phyloP scores from a whole-genome alignment of 2,329 filamentous ascomycete genomes.

The Penicillium capsulatum region DNA sequence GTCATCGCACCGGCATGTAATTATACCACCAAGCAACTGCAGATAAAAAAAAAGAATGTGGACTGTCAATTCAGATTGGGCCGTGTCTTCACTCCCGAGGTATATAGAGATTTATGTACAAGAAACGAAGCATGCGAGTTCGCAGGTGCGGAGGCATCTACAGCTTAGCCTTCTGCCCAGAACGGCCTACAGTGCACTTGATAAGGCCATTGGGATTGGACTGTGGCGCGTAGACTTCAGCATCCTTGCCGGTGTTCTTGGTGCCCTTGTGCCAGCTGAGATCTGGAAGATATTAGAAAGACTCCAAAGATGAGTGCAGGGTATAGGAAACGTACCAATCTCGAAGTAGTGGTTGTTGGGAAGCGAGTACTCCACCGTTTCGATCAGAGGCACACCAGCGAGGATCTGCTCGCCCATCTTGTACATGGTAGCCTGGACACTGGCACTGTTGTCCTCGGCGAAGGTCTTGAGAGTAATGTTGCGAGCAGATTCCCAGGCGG shows the following conservation, averaged over 20 bases:
- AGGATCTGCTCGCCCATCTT: conserved; percentile 93
- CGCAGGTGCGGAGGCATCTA: conserved; percentile 17
- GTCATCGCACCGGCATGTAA: conserved; percentile 17
- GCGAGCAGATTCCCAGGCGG: conserved; percentile 72
- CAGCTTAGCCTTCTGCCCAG: conserved; percentile 32
- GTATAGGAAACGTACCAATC: conserved; percentile 61
- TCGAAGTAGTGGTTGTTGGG: conserved; percentile 99
- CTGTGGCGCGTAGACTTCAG: conserved; percentile 92
- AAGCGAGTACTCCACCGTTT: conserved; percentile 73
- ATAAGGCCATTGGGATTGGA: conserved; percentile 92
- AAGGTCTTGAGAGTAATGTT: conserved; percentile 87
- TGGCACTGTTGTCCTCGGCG: conserved; percentile 83
- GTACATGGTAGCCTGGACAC: conserved; percentile 97
- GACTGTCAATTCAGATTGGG: conserved; percentile 15
- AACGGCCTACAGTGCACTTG: conserved; percentile 70
- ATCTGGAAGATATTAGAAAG: conserved; percentile 51
- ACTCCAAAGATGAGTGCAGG: too few species aligned
- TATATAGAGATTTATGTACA: conserved; percentile 27
- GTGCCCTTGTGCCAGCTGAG: conserved; percentile 93
- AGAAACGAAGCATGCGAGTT: conserved; percentile 9
- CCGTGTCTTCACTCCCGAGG: conserved; percentile 14
- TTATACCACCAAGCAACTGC: conserved; percentile 18
- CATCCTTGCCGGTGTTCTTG: conserved; percentile 93
- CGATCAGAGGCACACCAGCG: conserved; percentile 65
- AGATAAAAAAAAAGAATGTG: conserved; percentile 12